Evolutionary conservation across 1,284 basidiomycete species (phyloP), one percentile per base, ranked within the genome.

Genomic region (Amylostereum areolatum): DNA sequence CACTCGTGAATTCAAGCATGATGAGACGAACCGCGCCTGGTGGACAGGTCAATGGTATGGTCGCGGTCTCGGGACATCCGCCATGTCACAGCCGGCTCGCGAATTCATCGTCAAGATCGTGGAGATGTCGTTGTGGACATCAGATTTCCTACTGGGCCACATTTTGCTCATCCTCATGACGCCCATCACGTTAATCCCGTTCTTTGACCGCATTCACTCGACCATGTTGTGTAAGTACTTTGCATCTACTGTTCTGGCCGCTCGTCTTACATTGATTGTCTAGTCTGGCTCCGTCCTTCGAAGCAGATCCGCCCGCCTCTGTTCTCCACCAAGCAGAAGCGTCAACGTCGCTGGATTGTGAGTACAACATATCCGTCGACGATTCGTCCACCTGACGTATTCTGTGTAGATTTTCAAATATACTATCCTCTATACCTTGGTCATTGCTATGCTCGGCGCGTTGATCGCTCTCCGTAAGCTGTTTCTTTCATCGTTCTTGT

Each of bases 41-140:
- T 97, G 94, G 94, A 94, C 92, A n/a, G 94, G 94, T 65, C 91
- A 93, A 69, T 97, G 94, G 94, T 95, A 94, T 64, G 92, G 93
- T 46, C 80, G 92, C 50, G 91, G 92, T 37, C 75, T 97, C 31
- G 95, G 94, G 39, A 77, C 77, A 28, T 88, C 90, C 43, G 92
- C 91, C 39, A 85, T 94, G 66, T 93, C 91, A 35, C 94, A 97
- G 65, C 93, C 94, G 40, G 92, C 91, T 52, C 86, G 94, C 66
- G 94, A 97, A 74, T 96, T 89, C 65, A 81, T 97, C 52, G 93
- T 97, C 73, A 97, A 97, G 77, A 92, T 96, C 53, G 91, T 97
- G 57, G 95, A 97, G 70, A 91, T 96, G 85, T 91, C 90, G 25
- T 69, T 96, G 18, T 97, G 93, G 87, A 87, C 86, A 48, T 93